phyloP scores from a whole-genome alignment of 495 filamentous ascomycete genomes.

The Cairneyella variabilis region DNA sequence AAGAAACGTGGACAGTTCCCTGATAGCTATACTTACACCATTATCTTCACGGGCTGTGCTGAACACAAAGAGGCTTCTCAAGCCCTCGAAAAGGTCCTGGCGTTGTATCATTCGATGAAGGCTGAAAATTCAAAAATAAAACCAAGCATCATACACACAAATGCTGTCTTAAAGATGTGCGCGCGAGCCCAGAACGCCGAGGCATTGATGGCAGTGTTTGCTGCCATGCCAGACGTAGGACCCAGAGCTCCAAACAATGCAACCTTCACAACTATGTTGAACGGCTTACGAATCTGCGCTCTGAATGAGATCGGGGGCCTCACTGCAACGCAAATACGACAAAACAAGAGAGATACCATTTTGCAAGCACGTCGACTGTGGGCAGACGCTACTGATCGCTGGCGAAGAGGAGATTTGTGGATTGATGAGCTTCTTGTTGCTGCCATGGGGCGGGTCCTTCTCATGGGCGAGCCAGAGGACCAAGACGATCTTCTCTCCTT shows the following conservation, averaged over 20 bases:
- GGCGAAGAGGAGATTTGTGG: constrained; percentile 61
- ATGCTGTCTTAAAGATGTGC: constrained; percentile 81
- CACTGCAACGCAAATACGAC: constrained; percentile 31
- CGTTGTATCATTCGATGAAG: constrained; percentile 70
- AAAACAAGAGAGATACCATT: constrained; percentile 29
- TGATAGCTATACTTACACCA: constrained; percentile 73
- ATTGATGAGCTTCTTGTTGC: constrained; percentile 72
- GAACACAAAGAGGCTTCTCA: constrained; percentile 44
- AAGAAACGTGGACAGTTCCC: constrained; percentile 81
- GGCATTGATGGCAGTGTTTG: constrained; percentile 65
- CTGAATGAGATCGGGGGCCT: constrained; percentile 20
- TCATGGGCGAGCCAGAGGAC: constrained; percentile 55
- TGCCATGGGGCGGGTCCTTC: constrained; percentile 71
- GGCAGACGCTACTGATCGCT: constrained; percentile 71
- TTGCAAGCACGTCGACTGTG: constrained; percentile 67
- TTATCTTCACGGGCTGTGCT: constrained; percentile 73
- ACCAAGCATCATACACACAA: constrained; percentile 74
- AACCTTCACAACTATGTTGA: constrained; percentile 80
- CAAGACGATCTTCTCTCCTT: constrained; percentile 67
- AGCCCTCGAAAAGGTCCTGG: constrained; percentile 56
- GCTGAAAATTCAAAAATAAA: constrained; percentile 51
- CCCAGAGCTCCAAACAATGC: constrained; percentile 55
- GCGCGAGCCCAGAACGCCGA: constrained; percentile 66
- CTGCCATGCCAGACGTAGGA: constrained; percentile 58
- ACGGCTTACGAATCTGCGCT: constrained; percentile 41